A percentile compares a stretch with the other conserved stretches of the same genome.
phyloP scores from a whole-genome alignment of 2,329 filamentous ascomycete genomes.

The Aspergillus amoenus region DNA sequence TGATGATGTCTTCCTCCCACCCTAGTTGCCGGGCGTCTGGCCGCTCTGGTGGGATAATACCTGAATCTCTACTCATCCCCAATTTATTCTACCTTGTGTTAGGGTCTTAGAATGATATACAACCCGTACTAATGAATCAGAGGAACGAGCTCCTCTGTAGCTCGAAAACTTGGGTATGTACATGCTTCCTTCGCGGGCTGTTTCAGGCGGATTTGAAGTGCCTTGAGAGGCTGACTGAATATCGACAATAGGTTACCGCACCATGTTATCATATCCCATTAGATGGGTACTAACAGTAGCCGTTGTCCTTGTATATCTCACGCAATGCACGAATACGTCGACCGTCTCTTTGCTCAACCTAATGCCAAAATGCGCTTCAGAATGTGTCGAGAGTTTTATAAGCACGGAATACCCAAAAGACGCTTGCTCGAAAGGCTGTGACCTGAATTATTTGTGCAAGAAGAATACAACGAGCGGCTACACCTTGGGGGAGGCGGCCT shows the following conservation, averaged over 20 bases:
- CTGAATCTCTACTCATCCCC: neutral
- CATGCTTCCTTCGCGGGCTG: neutral
- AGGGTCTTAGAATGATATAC: slow-evolving; percentile 24
- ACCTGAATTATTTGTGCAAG: slow-evolving; percentile 65
- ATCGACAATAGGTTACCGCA: slow-evolving; percentile 28
- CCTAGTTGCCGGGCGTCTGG: neutral
- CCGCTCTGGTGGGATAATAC: neutral
- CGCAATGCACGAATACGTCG: slow-evolving; percentile 18
- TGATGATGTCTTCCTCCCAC: slow-evolving; percentile 6
- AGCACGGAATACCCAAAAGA: slow-evolving; percentile 55
- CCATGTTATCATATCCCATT: slow-evolving; percentile 34
- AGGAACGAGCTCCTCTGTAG: slow-evolving; percentile 24
- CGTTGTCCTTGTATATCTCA: slow-evolving; percentile 24
- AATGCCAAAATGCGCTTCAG: slow-evolving; percentile 59
- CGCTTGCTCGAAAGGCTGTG: slow-evolving; percentile 51
- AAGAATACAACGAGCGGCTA: slow-evolving; percentile 60
- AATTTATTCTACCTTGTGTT: slow-evolving; percentile 9
- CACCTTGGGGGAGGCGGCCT: slow-evolving; percentile 69
- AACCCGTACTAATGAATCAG: slow-evolving; percentile 21
- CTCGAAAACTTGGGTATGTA: slow-evolving; percentile 20
- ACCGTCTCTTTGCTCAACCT: slow-evolving; percentile 37
- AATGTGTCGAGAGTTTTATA: slow-evolving; percentile 65
- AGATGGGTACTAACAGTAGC: slow-evolving; percentile 27
- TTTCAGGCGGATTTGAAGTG: neutral
- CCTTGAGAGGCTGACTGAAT: slow-evolving; percentile 15